Evolutionary conservation across 2,329 filamentous ascomycete species (phyloP).

Genomic region (Colletotrichum lupini): DNA sequence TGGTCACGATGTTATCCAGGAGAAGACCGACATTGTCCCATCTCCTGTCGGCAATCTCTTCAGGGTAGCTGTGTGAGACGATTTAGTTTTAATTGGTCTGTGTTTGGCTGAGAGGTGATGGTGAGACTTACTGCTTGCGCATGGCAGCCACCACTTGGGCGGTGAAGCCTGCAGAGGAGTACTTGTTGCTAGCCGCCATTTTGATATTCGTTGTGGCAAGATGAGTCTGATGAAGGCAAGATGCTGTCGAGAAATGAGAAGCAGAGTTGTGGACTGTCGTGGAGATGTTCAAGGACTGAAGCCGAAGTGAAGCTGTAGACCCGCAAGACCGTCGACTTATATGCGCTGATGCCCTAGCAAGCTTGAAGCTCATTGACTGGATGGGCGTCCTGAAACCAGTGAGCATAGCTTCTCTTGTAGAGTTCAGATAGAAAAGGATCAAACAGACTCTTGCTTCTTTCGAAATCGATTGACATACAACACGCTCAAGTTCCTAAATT

Average conservation of each 20-base stretch:
- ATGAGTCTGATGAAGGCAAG: neutral
- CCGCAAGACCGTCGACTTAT: conserved; percentile 31
- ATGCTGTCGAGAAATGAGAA: neutral
- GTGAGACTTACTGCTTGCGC: conserved; percentile 75
- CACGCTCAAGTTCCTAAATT: neutral
- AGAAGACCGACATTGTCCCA: conserved; percentile 98
- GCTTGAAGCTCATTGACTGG: conserved; percentile 15
- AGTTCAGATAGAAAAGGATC: neutral
- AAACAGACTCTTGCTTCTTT: neutral
- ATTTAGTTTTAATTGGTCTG: neutral
- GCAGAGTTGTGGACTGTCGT: too few species aligned
- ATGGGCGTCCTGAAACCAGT: neutral
- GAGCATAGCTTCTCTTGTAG: conserved; percentile 5
- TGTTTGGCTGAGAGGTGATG: neutral
- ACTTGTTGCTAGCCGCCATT: conserved; percentile 30
- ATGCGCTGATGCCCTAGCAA: conserved; percentile 27
- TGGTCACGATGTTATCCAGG: conserved; percentile 53
- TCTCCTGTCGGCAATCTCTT: conserved; percentile 85
- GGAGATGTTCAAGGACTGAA: neutral
- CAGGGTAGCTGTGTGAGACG: conserved; percentile 76
- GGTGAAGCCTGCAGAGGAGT: conserved; percentile 53
- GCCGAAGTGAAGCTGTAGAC: conserved; percentile 8
- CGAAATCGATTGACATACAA: neutral
- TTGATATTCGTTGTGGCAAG: neutral
- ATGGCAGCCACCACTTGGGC: conserved; percentile 80